These are phyloP conservation scores for Chaetomium strumarium DNA, from an alignment of 2,329 filamentous ascomycete species.

Conservation along the genomic window DNA sequence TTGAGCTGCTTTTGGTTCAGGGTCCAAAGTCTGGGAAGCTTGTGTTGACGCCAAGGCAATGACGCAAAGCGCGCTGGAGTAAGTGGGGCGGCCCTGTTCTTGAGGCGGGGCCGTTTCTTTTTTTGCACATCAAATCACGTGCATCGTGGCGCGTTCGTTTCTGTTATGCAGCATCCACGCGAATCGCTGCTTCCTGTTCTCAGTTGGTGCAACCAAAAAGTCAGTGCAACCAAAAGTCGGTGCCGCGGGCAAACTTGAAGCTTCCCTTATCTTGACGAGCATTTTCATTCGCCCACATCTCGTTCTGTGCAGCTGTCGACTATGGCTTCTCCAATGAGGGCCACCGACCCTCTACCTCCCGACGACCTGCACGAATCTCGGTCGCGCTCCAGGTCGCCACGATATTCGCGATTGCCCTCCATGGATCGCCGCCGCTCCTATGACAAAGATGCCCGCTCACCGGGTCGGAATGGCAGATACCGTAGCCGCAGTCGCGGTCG, in stretches of 20 bases:
- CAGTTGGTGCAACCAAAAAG: too few species aligned
- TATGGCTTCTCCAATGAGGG: slow-evolving; percentile 22
- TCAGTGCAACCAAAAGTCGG: too few species aligned
- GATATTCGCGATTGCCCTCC: slow-evolving; percentile 29
- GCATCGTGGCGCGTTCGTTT: slow-evolving; percentile 6
- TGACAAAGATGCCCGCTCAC: slow-evolving; percentile 25
- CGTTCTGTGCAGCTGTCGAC: neutral
- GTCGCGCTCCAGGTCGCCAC: slow-evolving; percentile 19
- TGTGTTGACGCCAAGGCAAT: slow-evolving; percentile 3
- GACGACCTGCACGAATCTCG: slow-evolving; percentile 16
- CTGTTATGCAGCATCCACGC: neutral
- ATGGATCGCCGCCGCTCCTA: slow-evolving; percentile 13
- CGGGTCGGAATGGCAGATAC: slow-evolving; percentile 34
- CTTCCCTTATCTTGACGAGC: neutral
- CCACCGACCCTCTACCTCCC: slow-evolving; percentile 14
- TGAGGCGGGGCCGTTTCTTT: too few species aligned
- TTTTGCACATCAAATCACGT: slow-evolving; percentile 10
- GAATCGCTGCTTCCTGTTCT: neutral
- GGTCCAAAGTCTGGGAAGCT: too few species aligned
- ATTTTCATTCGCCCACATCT: neutral
- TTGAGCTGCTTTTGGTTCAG: too few species aligned
- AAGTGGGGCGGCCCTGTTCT: neutral
- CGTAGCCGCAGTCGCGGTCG: slow-evolving; percentile 29
- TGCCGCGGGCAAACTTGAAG: neutral
- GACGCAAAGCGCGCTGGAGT: slow-evolving; percentile 2